These are phyloP conservation scores for Cicer judaicum DNA, from an alignment of 306 rosid genomes.

Conservation along the genomic window DNA sequence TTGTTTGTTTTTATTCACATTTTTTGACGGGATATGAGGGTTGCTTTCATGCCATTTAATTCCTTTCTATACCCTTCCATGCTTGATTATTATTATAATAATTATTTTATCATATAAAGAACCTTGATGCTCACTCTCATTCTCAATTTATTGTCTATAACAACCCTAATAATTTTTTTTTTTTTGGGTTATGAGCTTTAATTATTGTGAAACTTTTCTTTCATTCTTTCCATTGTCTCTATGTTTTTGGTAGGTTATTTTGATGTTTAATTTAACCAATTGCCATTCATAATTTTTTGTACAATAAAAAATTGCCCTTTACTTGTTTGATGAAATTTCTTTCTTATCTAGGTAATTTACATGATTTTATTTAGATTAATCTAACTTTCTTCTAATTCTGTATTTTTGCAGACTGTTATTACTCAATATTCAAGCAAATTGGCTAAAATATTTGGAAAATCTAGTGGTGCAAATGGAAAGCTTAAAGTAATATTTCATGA, in stretches of 20 bases:
- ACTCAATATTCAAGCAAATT: constrained; percentile 71
- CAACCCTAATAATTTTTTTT: constrained; percentile 43
- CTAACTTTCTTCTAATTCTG: constrained; percentile 26
- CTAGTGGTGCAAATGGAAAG: constrained; percentile 53
- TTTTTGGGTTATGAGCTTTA: constrained; percentile 45
- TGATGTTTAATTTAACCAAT: constrained; percentile 17
- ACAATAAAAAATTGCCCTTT: background rate
- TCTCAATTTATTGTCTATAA: constrained; percentile 57
- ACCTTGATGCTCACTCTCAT: constrained; percentile 41
- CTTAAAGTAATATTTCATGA: constrained; percentile 84
- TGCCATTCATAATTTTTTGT: constrained; percentile 12
- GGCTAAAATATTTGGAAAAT: constrained; percentile 72
- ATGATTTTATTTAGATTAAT: background rate
- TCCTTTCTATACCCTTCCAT: constrained; percentile 47
- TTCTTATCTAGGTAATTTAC: constrained; percentile 6
- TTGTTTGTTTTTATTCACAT: constrained; percentile 55
- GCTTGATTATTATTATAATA: constrained; percentile 34
- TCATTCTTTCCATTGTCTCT: constrained; percentile 45
- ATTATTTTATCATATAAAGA: constrained; percentile 31
- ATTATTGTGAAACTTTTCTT: constrained; percentile 43
- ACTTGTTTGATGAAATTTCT: constrained; percentile 13
- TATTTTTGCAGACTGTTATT: constrained; percentile 61
- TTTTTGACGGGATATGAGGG: constrained; percentile 47
- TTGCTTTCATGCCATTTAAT: constrained; percentile 51
- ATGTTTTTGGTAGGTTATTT: constrained; percentile 52